Percentiles rank a stretch among this genome's conserved stretches.
Conservation (phyloP, 176 grass and related monocot species). For the Coix lacrymajobi region DNA sequence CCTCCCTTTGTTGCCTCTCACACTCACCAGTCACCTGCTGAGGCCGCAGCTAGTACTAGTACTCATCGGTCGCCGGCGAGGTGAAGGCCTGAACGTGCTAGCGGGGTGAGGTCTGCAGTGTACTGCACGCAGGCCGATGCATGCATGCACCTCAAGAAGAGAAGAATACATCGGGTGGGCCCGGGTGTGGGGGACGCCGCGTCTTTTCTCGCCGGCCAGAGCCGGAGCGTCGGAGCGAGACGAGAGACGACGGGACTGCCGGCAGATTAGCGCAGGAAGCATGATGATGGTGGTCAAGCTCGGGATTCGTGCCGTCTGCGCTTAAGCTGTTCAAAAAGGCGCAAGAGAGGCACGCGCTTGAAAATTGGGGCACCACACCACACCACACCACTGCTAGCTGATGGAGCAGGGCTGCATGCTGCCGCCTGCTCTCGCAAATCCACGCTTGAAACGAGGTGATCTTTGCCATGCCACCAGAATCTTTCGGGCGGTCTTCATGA, state of each 20-base stretch:
- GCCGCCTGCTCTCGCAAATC: not conserved
- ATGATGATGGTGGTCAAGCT: constrained; percentile 26
- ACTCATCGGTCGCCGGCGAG: too few relatives aligned
- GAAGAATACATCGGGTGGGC: constrained; percentile 14
- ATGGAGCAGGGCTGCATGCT: not conserved
- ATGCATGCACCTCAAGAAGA: constrained; percentile 5
- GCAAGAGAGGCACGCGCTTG: constrained; percentile 10
- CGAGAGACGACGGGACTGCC: constrained; percentile 7
- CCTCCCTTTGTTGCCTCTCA: not conserved
- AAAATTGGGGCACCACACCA: not conserved
- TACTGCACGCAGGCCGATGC: constrained; percentile 24
- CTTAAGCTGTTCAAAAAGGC: constrained; percentile 17
- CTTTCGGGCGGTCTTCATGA: not conserved
- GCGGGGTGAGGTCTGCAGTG: too few relatives aligned
- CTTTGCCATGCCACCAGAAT: not conserved
- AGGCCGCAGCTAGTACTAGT: too few relatives aligned
- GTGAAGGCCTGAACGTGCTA: not conserved
- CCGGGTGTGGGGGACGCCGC: not conserved
- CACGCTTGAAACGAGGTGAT: not conserved
- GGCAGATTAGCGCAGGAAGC: not conserved
- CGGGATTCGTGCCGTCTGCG: constrained; percentile 10
- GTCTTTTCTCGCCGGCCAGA: constrained; percentile 35
- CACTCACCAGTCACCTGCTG: too few relatives aligned
- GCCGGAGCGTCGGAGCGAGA: not conserved
- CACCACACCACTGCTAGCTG: not conserved